These are phyloP conservation scores for Russula compacta DNA, from an alignment of 768 basidiomycete genomes.

Conservation along the genomic window DNA sequence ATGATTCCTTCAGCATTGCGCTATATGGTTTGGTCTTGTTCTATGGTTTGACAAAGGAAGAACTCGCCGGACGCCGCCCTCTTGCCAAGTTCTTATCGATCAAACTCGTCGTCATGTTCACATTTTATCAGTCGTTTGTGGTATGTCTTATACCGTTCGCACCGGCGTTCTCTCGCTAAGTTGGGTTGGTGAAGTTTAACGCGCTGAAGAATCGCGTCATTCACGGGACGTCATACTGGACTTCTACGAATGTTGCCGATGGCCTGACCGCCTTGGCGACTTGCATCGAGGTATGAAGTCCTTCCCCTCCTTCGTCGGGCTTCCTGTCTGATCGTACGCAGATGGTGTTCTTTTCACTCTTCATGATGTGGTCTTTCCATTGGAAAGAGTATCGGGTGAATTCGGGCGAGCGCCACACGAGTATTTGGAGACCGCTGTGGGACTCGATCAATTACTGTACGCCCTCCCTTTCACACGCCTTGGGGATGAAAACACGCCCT, in stretches of 20 bases:
- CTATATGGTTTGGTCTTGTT: constrained; percentile 80
- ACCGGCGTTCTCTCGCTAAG: too few species aligned
- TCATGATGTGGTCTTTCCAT: constrained; percentile 83
- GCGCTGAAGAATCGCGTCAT: constrained; percentile 63
- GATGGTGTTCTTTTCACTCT: constrained; percentile 74
- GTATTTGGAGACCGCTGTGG: constrained; percentile 62
- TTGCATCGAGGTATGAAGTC: constrained; percentile 62
- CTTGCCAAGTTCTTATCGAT: constrained; percentile 81
- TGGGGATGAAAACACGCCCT: constrained; percentile 7
- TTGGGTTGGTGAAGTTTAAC: constrained; percentile 40
- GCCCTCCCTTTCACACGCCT: constrained; percentile 20
- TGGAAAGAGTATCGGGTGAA: constrained; percentile 50
- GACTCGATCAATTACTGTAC: constrained; percentile 48
- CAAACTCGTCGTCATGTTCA: constrained; percentile 82
- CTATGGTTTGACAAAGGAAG: constrained; percentile 73
- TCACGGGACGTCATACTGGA: constrained; percentile 78
- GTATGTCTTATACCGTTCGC: constrained; percentile 26
- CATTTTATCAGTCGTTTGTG: constrained; percentile 78
- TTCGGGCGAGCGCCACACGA: constrained; percentile 37
- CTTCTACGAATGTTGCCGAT: constrained; percentile 72
- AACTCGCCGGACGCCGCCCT: constrained; percentile 67
- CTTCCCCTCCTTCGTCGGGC: constrained; percentile 1
- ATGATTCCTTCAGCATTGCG: constrained; percentile 46
- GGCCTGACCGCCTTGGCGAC: constrained; percentile 76
- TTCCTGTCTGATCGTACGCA: constrained; percentile 24